Conservation (phyloP, 345 rosid species). For the Turnera subulata region DNA sequence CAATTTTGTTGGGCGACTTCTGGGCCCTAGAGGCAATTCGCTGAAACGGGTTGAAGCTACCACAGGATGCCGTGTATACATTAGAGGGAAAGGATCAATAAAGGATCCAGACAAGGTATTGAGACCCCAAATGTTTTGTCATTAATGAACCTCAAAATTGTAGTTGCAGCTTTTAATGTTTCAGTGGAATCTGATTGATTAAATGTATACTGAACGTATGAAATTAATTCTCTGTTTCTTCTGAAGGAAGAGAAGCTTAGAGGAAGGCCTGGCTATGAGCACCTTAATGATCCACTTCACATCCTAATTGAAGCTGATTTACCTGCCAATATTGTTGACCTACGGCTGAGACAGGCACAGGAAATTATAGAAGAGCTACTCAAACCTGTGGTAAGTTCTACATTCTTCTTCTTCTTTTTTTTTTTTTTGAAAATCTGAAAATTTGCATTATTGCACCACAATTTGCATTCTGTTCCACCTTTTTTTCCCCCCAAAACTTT, state of each 20-base stretch:
- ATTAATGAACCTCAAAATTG: no score
- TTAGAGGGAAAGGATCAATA: conserved; percentile 98
- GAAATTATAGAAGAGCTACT: conserved; percentile 83
- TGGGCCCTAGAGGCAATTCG: conserved; percentile 98
- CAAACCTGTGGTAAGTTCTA: conserved; percentile 73
- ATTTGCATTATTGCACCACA: neutral
- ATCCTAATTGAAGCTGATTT: conserved; percentile 47
- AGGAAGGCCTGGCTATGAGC: conserved; percentile 53
- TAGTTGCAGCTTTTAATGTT: neutral
- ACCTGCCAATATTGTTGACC: conserved; percentile 43
- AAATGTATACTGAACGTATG: neutral
- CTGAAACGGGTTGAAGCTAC: conserved; percentile 96
- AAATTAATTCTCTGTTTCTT: conserved; percentile 10
- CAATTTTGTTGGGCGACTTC: conserved; percentile 96
- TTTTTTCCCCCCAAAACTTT: neutral
- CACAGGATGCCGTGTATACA: conserved; percentile 96
- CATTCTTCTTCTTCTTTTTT: conserved; percentile 12
- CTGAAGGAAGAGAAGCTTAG: conserved; percentile 40
- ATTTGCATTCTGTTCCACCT: neutral
- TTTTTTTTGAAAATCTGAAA: neutral
- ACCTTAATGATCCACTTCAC: conserved; percentile 48
- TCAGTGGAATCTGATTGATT: conserved; percentile 5
- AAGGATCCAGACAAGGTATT: conserved; percentile 94
- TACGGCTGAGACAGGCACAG: conserved; percentile 45
- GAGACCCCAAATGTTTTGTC: conserved; percentile 4